A percentile compares a stretch with the other conserved stretches of the same genome.
phyloP scores from a whole-genome alignment of 768 basidiomycete species.

The Rhodotorula paludigena region DNA sequence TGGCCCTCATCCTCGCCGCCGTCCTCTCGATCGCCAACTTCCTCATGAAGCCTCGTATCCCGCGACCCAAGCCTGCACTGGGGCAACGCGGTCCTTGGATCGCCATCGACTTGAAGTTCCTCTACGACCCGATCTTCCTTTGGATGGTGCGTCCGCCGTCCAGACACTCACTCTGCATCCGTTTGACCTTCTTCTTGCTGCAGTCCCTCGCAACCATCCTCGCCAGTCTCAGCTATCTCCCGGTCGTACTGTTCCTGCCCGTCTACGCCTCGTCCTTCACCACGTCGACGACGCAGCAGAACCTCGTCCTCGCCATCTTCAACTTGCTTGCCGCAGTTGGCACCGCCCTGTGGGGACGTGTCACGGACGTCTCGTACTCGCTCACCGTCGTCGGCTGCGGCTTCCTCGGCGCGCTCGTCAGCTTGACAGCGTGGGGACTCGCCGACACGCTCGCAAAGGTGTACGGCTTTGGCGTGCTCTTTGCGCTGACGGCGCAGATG shows the following conservation, averaged over 20 bases:
- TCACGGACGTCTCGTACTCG: constrained; percentile 2
- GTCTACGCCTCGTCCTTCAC: constrained; percentile 23
- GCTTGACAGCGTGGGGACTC: constrained; percentile 12
- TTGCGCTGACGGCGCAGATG: background rate
- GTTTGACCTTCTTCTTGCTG: background rate
- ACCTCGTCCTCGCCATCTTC: constrained; percentile 5
- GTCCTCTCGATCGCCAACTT: constrained; percentile 1
- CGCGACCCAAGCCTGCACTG: background rate
- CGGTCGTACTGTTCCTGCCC: constrained; percentile 28
- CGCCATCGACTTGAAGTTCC: background rate
- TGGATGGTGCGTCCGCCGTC: background rate
- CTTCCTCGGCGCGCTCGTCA: constrained; percentile 6
- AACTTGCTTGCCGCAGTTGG: constrained; percentile 3
- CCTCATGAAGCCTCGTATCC: constrained; percentile 15
- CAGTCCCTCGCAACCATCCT: constrained; percentile 8
- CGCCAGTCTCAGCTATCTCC: constrained; percentile 25
- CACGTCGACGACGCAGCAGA: background rate
- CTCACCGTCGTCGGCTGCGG: constrained; percentile 6
- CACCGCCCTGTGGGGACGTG: background rate
- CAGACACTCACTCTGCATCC: too few relatives aligned
- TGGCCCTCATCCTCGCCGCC: constrained; percentile 10
- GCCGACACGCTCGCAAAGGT: constrained; percentile 6
- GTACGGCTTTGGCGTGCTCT: constrained; percentile 15
- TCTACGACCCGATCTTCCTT: background rate
- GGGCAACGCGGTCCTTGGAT: background rate